Base-by-base conservation (phyloP, 2,329 filamentous ascomycete genomes). In the Paecilomyces fulvus region DNA sequence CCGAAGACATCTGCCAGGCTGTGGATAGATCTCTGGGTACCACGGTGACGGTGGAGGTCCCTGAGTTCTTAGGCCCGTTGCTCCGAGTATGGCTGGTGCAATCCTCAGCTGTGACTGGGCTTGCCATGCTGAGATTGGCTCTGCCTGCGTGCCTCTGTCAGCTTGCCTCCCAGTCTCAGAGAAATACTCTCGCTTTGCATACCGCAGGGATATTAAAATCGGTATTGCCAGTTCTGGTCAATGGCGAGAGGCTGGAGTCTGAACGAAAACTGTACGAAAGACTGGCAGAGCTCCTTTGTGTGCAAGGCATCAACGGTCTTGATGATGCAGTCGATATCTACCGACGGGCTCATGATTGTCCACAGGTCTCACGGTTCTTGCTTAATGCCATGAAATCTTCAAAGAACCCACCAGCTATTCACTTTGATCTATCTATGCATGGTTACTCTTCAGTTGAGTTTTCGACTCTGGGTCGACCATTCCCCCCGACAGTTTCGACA, bases 391-490 rank as follows among this genome's bases (percentile, higher is more conserved):
- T 95, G 61, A 84, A 85, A 60, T 80, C 80, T 52, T 90, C 92
- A 58, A 85, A 87, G 61, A 83, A 85, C 12, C 90, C 94, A 5
- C 84, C 92, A 0, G 92, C 89, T 70, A 88, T 99, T 63, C 91
- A 97, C 64, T 97, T 99, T 72, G 94, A 99, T 69, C 79, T 99
- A 21, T 94, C 91, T 1, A 76, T 90, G 14, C 82, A 91, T 70
- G 95, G 95, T 0, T 92, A 90, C 72, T 89, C 90, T 12, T 96
- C 94, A 0, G 83, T 97, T 59, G 95, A 99, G 70, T 78, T 99
- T 28, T 84, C 90, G 7, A 92, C 85, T n/a, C 78, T 99, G 25
- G 90, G 90, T 5, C 85, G 89, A 30, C 75, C 84, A 1, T 99
- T 99, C 65, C 95, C 94, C 10, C 91, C 94, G 1, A 80, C 83